Percentiles rank a stretch among this genome's conserved stretches.
phyloP scores from a whole-genome alignment of 345 rosid species.

The Eucalyptus victrix region DNA sequence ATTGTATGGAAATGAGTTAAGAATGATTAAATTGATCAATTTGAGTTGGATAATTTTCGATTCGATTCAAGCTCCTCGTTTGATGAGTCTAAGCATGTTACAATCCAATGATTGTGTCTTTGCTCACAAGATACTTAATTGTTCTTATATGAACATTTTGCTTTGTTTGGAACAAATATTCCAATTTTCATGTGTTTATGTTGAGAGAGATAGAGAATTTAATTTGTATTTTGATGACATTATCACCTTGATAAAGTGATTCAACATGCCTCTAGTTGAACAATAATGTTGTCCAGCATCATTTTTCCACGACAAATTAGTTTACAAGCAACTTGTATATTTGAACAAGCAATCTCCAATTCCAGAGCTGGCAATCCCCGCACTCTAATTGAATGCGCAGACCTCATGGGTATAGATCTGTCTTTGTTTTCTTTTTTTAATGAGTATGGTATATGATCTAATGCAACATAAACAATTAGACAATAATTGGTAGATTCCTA shows the following conservation, averaged over 20 bases:
- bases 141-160: not conserved
- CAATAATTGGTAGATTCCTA: not conserved
- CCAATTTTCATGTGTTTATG: not conserved
- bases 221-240: not conserved
- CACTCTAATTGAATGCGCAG: not conserved
- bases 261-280: not conserved
- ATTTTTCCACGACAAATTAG: not conserved
- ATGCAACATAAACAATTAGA: not conserved
- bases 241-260: not conserved
- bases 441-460: not conserved
- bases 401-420: not conserved
- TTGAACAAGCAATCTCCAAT: not conserved
- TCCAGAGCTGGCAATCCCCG: not conserved
- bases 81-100: not conserved
- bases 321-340: not conserved
- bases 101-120: not conserved
- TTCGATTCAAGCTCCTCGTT: not conserved
- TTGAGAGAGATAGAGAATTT: not conserved
- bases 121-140: not conserved
- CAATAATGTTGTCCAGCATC: not conserved
- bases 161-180: not conserved
- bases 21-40: no score
- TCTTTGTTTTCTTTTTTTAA: not conserved
- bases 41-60: not conserved
- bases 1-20: no score